These are phyloP conservation scores for Podosphaera leucotricha DNA, from an alignment of 2,329 filamentous ascomycete genomes.

Conservation along the genomic window DNA sequence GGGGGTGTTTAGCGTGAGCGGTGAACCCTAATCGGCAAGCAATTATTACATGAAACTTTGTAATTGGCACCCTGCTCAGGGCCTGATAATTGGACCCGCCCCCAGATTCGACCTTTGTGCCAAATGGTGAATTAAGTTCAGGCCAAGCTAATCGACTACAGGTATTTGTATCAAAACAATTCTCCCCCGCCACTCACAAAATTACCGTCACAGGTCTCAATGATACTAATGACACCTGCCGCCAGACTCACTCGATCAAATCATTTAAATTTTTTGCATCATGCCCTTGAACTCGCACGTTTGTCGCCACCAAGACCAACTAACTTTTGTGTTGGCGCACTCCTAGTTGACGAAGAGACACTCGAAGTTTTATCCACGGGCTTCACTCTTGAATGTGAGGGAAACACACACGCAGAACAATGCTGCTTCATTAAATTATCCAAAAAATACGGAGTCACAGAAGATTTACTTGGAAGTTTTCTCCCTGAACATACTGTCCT, in stretches of 20 bases:
- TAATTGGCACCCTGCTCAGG: no score
- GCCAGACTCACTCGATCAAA: not conserved
- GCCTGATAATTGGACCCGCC: no score
- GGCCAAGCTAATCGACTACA: no score
- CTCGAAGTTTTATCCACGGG: slow-evolving; percentile 50
- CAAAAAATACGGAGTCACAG: slow-evolving; percentile 22
- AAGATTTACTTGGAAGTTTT: slow-evolving; percentile 28
- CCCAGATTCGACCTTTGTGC: no score
- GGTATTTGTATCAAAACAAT: no score
- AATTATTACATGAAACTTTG: no score
- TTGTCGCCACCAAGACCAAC: slow-evolving; percentile 67
- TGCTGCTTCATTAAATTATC: slow-evolving; percentile 62
- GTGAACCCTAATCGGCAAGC: not conserved
- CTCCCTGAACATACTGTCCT: slow-evolving; percentile 33
- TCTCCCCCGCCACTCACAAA: no score
- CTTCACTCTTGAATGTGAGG: slow-evolving; percentile 72
- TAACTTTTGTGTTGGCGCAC: slow-evolving; percentile 85
- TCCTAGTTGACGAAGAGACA: slow-evolving; percentile 40
- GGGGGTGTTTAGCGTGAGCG: not conserved
- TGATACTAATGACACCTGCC: not conserved
- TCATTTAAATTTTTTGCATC: slow-evolving; percentile 30
- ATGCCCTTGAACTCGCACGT: slow-evolving; percentile 52
- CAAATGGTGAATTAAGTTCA: no score
- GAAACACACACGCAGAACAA: slow-evolving; percentile 94
- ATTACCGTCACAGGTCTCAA: not conserved